These are phyloP conservation scores for Chaetomiaceae sp. DNA, from an alignment of 2,329 filamentous ascomycete species.

Conservation along the genomic window DNA sequence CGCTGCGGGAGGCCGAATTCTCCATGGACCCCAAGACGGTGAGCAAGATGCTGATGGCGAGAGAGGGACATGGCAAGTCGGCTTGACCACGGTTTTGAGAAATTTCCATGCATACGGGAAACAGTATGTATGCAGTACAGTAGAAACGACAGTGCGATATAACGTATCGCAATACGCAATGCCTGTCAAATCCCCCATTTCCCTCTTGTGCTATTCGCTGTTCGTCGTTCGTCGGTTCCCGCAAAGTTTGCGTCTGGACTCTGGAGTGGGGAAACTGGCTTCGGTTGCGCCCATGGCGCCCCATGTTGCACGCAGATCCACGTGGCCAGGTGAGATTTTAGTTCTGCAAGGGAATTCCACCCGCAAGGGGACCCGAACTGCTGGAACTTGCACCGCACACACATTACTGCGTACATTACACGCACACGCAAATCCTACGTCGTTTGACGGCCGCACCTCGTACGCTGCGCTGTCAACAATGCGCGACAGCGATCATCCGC, in stretches of 20 bases:
- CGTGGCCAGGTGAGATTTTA: background rate
- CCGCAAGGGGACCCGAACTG: background rate
- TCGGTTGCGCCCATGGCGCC: too few relatives aligned
- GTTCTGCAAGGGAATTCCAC: background rate
- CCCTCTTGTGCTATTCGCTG: too few relatives aligned
- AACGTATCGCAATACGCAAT: too few relatives aligned
- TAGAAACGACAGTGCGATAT: too few relatives aligned
- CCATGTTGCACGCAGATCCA: background rate
- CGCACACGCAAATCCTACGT: background rate
- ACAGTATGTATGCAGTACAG: too few relatives aligned
- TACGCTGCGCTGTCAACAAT: background rate
- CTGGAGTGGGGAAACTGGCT: background rate
- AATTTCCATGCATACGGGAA: too few relatives aligned
- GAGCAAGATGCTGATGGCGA: conserved; percentile 34
- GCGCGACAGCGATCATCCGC: background rate
- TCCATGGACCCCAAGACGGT: conserved; percentile 30
- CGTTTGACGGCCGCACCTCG: background rate
- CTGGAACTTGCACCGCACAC: background rate
- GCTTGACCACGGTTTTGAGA: too few relatives aligned
- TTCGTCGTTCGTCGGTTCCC: too few relatives aligned
- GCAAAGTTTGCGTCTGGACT: background rate
- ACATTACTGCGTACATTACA: background rate
- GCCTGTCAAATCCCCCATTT: too few relatives aligned
- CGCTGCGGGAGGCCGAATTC: conserved; percentile 32
- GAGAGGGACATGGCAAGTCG: conserved; percentile 14